Evolutionary conservation across 108 stramenopile genomes (phyloP), one percentile per base, ranked within the genome.

Genomic region (Nitzschia sp.): DNA sequence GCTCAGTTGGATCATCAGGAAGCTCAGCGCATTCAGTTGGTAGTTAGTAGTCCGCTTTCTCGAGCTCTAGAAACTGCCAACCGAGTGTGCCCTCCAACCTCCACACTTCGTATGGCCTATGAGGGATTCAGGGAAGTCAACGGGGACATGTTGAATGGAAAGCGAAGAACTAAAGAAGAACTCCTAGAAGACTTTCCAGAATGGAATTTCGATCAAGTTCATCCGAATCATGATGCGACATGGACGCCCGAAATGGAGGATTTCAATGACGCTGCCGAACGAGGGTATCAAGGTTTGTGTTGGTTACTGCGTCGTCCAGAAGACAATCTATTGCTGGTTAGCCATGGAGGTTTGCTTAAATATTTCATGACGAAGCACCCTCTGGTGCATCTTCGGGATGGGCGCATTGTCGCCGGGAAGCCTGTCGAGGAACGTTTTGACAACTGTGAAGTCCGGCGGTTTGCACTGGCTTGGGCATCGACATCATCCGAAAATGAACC

Each of bases 41-140:
- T 83, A 10, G 73, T 83, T 37, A 74, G 73, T 39, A 56, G 52
- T 44, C 70, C 77, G 14, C 48, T 83, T 20, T 78, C 77, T 11
- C 50, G 81, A 50, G 72, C 77, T 11, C 34, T 83, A 17, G 53
- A 72, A 39, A 83, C 81, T 8, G 81, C 81, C 48, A 54, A 78
- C 69, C 56, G 62, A 6, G 73, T 65, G 20, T 56, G 44, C 67
- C 84, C 75, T 67, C 84, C 37, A 61, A 38, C 26, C 25, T 17
- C 20, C 15, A 22, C 68, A 10, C 44, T 53, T 53, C 70, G 85
- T 41, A 70, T 89, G 5, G 57, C 69, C n/a, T 55, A 78, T 38
- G 91, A 92, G 39, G 25, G 73, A 12, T 87, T 92, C 74, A 81
- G 91, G 29, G 86, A 89, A 75, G 82, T 92, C 51, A 92, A 88